Conservation (phyloP, 306 rosid genomes). For the Cicer arietinum region DNA sequence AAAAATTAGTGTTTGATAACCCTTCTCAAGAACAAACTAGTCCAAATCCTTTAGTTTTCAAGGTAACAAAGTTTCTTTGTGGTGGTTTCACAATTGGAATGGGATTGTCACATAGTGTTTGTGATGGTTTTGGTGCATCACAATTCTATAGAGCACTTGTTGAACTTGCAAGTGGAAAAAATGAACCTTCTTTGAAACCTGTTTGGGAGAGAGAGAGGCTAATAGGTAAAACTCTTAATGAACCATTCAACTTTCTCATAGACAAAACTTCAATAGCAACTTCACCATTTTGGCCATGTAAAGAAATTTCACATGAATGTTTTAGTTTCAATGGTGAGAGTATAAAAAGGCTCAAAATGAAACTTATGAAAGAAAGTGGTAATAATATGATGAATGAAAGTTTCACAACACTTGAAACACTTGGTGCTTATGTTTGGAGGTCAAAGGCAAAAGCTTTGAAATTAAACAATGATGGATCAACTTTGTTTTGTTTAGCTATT, state of each 20-base stretch:
- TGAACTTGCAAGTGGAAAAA: slow-evolving; percentile 57
- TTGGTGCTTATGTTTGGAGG: slow-evolving; percentile 66
- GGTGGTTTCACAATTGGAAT: slow-evolving; percentile 64
- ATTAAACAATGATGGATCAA: slow-evolving; percentile 50
- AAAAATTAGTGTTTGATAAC: slow-evolving; percentile 42
- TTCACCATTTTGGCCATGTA: slow-evolving; percentile 58
- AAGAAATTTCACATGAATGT: slow-evolving; percentile 49
- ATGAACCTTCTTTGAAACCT: slow-evolving; percentile 58
- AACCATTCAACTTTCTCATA: slow-evolving; percentile 39
- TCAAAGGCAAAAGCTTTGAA: slow-evolving; percentile 56
- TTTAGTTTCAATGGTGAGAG: slow-evolving; percentile 43
- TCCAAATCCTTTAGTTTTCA: slow-evolving; percentile 47
- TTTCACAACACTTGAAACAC: slow-evolving; percentile 58
- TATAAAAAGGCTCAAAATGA: slow-evolving; percentile 52
- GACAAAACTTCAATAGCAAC: slow-evolving; percentile 41
- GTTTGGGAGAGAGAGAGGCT: slow-evolving; percentile 65
- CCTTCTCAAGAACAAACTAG: slow-evolving; percentile 47
- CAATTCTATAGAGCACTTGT: slow-evolving; percentile 51
- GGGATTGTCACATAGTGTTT: slow-evolving; percentile 57
- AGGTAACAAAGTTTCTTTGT: slow-evolving; percentile 59
- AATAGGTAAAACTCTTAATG: slow-evolving; percentile 34
- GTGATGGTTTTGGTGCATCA: slow-evolving; percentile 59
- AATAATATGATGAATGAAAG: slow-evolving; percentile 24
- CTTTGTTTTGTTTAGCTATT: slow-evolving; percentile 49
- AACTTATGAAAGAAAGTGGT: slow-evolving; percentile 40